Base-by-base conservation (phyloP, 2,329 filamentous ascomycete genomes). In the Rutstroemia sp. region DNA sequence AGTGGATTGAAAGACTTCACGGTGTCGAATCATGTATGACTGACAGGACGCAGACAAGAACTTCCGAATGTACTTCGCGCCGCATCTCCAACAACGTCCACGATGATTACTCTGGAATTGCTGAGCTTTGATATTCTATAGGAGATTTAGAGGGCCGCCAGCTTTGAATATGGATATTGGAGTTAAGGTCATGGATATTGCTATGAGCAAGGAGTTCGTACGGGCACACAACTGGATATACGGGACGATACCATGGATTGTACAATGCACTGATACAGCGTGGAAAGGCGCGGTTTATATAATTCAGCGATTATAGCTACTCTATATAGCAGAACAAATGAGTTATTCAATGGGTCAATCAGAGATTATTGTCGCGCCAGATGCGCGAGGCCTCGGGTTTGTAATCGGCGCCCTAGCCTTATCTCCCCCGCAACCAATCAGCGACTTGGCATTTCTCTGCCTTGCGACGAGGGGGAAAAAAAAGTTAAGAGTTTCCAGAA, bases 21-120 rank as follows among this genome's bases (percentile, higher is more conserved):
- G 17, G 27, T 30, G 17, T 27, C 23, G 16, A 56, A 51, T 16
- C 59, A 63, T n/a, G 65, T 44, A 27, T 50, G 23, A 16, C n/a
- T 21, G 16, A 27, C 21, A n/a, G 19, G 7, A 27, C 23, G 49
- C 38, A 73, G 71, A 72, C 48, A 73, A 70, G 60, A 70, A 67
- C 50, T 72, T 73, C 51, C 65, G 70, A 9, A 69, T 71, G 66
- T 62, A 67, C 59, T 73, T 73, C 56, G 60, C 68, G n/a, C 70
- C 70, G 27, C 64, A 64, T 48, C 56, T 63, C 54, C 65, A 48
- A 25, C 64, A 52, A 60, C 64, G 30, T 30, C 39, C 49, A 40
- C 39, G 27, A 17, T 47, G 23, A 47, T 30, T n/a, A 47, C 21
- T 23, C 23, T 10, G 25, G 6, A 23, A 23, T 27, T 7, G 19